phyloP scores from a whole-genome alignment of 495 filamentous ascomycete genomes.

The Xylaria venustula region DNA sequence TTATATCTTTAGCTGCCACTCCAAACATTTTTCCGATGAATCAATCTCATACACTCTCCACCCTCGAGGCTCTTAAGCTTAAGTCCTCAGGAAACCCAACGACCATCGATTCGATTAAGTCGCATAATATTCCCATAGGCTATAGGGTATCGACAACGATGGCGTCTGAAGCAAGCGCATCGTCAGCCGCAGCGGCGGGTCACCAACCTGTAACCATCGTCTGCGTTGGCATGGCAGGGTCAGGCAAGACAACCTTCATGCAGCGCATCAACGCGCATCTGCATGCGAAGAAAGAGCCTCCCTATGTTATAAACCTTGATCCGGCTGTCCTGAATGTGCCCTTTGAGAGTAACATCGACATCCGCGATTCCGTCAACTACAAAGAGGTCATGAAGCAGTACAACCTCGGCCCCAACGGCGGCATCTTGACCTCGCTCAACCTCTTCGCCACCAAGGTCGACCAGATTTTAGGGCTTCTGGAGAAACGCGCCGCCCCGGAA shows the following conservation, averaged over 20 bases:
- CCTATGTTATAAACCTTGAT: conserved; percentile 97
- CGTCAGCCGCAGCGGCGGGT: conserved; percentile 6
- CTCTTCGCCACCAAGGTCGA: conserved; percentile 97
- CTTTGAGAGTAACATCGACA: conserved; percentile 98
- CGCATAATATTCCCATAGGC: too few relatives aligned
- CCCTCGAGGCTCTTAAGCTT: too few relatives aligned
- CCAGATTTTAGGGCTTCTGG: conserved; percentile 82
- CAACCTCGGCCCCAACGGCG: conserved; percentile 95
- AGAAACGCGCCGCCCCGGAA: conserved; percentile 77
- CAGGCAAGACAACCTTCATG: conserved; percentile 98
- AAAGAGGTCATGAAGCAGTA: conserved; percentile 99
- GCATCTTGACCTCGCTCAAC: conserved; percentile 94
- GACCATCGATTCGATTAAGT: too few relatives aligned
- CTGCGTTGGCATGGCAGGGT: conserved; percentile 97
- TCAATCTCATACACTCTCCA: too few relatives aligned
- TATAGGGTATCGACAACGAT: background rate
- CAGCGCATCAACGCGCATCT: conserved; percentile 92
- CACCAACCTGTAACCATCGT: conserved; percentile 65
- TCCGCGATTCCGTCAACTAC: conserved; percentile 98
- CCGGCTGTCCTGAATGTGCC: conserved; percentile 92
- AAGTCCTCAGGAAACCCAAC: too few relatives aligned
- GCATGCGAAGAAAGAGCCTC: conserved; percentile 68
- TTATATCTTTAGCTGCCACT: conserved; percentile 6
- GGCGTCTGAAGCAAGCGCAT: conserved; percentile 13
- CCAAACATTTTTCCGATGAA: too few relatives aligned